A percentile compares a stretch with the other conserved stretches of the same genome.
These are phyloP conservation scores for Pestalotiopsis fici DNA, from an alignment of 2,329 filamentous ascomycete genomes.

Conservation along the genomic window DNA sequence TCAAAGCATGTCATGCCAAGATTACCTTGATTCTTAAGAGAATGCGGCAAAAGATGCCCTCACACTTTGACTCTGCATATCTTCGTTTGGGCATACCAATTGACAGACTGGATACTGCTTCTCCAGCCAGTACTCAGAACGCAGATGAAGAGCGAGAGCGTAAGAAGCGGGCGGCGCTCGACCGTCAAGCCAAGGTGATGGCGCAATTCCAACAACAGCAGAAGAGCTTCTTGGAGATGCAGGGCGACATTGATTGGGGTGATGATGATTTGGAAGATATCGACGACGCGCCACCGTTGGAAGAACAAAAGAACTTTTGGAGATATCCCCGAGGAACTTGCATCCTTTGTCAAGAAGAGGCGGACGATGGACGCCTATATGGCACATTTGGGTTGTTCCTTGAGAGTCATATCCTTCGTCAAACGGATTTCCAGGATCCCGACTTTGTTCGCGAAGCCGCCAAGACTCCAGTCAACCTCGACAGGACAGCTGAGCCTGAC, in stretches of 20 bases:
- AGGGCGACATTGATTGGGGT: conserved; percentile 86
- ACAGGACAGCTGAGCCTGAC: conserved; percentile 78
- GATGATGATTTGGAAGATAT: conserved; percentile 79
- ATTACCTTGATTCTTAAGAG: conserved; percentile 80
- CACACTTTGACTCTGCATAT: conserved; percentile 70
- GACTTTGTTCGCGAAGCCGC: conserved; percentile 85
- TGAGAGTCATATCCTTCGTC: conserved; percentile 81
- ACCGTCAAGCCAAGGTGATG: conserved; percentile 92
- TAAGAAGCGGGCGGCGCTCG: conserved; percentile 89
- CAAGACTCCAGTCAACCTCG: conserved; percentile 77
- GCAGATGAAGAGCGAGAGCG: conserved; percentile 74
- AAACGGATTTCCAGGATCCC: conserved; percentile 79
- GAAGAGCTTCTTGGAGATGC: conserved; percentile 88
- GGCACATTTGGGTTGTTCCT: conserved; percentile 91
- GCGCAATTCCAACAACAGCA: conserved; percentile 98
- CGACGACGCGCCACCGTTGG: conserved; percentile 55
- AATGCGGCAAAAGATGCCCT: conserved; percentile 80
- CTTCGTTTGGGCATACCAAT: conserved; percentile 64
- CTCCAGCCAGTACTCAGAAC: conserved; percentile 68
- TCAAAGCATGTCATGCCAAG: conserved; percentile 81
- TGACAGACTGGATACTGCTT: conserved; percentile 79
- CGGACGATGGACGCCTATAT: conserved; percentile 83
- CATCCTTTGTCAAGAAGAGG: conserved; percentile 95
- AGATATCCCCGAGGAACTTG: conserved; percentile 93
- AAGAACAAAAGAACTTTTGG: conserved; percentile 75